A percentile compares a stretch with the other conserved stretches of the same genome.
phyloP scores from a whole-genome alignment of 2,329 filamentous ascomycete genomes.

The Colletotrichum sp. region DNA sequence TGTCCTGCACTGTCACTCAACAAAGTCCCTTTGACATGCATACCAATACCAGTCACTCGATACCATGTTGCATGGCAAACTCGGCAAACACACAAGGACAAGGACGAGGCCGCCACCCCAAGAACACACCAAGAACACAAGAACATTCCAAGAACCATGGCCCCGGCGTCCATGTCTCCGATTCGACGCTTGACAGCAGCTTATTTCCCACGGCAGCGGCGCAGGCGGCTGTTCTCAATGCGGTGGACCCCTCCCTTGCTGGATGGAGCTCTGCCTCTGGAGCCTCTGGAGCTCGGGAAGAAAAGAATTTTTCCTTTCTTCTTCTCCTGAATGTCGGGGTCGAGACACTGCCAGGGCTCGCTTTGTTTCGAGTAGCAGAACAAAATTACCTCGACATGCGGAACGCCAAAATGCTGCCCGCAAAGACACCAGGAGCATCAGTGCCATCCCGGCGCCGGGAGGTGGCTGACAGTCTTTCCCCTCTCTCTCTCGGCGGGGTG shows the following conservation, averaged over 20 bases:
- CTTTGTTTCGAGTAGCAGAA: constrained; percentile 16
- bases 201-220: constrained; percentile 13
- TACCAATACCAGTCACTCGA: neutral
- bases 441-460: constrained; percentile 6
- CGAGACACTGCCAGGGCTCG: constrained; percentile 18
- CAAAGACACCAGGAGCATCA: neutral
- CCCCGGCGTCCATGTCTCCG: neutral
- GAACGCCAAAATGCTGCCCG: neutral
- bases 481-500: neutral
- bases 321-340: constrained; percentile 5
- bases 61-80: neutral
- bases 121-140: neutral
- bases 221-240: constrained; percentile 3
- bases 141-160: neutral
- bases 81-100: neutral
- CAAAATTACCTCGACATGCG: constrained; percentile 15
- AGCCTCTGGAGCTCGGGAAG: neutral
- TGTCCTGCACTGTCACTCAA: neutral
- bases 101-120: neutral
- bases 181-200: constrained; percentile 14
- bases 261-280: neutral
- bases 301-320: neutral
- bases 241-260: neutral
- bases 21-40: neutral
- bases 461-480: neutral